These are phyloP conservation scores for Alternaria ethzedia DNA, from an alignment of 2,329 filamentous ascomycete genomes.

Conservation along the genomic window DNA sequence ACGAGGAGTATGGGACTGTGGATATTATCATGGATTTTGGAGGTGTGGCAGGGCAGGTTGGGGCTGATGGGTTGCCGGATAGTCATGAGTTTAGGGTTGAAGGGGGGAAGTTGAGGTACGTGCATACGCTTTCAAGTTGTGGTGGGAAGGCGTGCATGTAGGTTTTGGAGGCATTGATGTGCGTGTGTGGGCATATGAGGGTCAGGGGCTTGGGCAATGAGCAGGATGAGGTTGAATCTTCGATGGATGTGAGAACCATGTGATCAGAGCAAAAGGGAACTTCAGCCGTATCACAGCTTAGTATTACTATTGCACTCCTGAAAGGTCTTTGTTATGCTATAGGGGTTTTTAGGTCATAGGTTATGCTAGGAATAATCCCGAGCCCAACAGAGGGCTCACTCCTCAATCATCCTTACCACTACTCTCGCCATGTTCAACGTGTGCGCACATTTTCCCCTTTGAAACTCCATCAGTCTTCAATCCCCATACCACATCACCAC, in stretches of 20 bases:
- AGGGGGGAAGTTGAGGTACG: conserved; percentile 37
- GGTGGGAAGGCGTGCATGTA: conserved; percentile 35
- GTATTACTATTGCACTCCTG: neutral
- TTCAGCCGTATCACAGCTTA: neutral
- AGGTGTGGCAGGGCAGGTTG: conserved; percentile 17
- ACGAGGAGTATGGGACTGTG: conserved; percentile 40
- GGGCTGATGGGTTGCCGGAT: conserved; percentile 34
- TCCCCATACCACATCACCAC: conserved; percentile 23
- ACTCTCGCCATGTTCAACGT: neutral
- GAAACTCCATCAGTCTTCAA: conserved; percentile 2
- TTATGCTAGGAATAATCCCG: neutral
- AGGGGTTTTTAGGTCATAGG: neutral
- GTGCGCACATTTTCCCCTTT: neutral
- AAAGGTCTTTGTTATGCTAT: neutral
- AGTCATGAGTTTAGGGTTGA: conserved; percentile 43
- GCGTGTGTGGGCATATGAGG: neutral
- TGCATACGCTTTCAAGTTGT: conserved; percentile 38
- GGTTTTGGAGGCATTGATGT: neutral
- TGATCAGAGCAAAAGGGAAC: neutral
- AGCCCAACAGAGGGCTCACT: neutral
- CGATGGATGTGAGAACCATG: neutral
- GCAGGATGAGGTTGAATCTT: neutral
- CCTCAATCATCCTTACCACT: neutral
- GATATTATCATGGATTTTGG: conserved; percentile 41
- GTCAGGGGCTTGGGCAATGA: neutral